phyloP scores from a whole-genome alignment of 441 rosid species.

The Rhodomyrtus psidioides region DNA sequence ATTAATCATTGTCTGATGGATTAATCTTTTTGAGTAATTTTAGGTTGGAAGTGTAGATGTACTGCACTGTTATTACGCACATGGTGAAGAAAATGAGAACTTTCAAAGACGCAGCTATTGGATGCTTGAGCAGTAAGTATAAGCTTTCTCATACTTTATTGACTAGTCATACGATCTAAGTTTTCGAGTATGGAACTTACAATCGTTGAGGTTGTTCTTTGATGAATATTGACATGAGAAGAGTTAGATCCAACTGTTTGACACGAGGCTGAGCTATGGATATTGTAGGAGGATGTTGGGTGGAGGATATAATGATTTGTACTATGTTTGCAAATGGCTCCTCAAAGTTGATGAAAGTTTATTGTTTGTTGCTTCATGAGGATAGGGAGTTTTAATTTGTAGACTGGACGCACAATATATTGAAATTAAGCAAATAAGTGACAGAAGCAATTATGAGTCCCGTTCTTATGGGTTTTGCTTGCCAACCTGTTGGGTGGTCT shows the following conservation, averaged over 20 bases:
- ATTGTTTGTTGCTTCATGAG: neutral
- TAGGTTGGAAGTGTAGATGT: constrained; percentile 23
- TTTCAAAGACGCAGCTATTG: constrained; percentile 15
- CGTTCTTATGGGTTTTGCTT: neutral
- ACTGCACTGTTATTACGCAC: constrained; percentile 21
- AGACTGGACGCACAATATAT: neutral
- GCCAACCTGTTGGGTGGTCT: neutral
- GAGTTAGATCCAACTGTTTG: neutral
- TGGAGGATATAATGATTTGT: neutral
- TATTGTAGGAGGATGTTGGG: neutral
- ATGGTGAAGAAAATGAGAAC: constrained; percentile 14
- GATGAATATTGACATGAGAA: neutral
- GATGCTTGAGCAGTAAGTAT: constrained; percentile 19
- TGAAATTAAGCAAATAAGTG: neutral
- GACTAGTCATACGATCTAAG: neutral
- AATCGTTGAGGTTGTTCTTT: neutral
- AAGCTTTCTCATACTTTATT: neutral
- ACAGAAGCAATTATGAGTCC: neutral
- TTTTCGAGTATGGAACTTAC: neutral
- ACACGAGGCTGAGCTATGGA: neutral
- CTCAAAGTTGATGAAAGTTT: neutral
- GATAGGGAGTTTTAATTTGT: neutral
- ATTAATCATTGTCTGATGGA: constrained; percentile 1
- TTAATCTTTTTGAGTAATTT: constrained; percentile 1
- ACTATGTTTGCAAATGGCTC: neutral